A percentile compares a stretch with the other conserved stretches of the same genome.
These are phyloP conservation scores for Mikania micrantha DNA, from an alignment of 129 eudicot species.

Conservation along the genomic window DNA sequence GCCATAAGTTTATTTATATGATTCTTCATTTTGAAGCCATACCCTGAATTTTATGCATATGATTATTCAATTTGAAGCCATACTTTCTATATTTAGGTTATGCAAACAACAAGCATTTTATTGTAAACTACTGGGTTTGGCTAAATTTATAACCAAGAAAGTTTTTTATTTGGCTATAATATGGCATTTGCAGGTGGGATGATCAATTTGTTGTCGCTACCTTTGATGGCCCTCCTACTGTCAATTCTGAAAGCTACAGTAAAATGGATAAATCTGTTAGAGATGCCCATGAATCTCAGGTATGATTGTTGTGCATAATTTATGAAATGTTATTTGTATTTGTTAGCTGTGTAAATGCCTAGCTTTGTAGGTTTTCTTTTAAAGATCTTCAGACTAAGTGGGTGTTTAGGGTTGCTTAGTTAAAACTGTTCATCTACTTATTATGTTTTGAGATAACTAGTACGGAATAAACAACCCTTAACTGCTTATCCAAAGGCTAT, in stretches of 20 bases:
- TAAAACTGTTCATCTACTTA: neutral
- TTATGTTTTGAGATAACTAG: neutral
- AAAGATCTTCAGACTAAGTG: neutral
- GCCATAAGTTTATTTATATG: neutral
- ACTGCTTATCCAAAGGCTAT: neutral
- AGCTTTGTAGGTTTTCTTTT: neutral
- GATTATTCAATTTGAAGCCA: too few relatives aligned
- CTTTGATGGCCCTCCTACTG: conserved; percentile 89
- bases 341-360: neutral
- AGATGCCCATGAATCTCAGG: conserved; percentile 78
- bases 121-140: neutral
- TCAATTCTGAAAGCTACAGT: conserved; percentile 73
- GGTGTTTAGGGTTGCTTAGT: neutral
- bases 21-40: neutral
- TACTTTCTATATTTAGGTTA: neutral
- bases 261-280: conserved; percentile 64
- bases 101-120: neutral
- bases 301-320: conserved; percentile 18
- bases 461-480: neutral
- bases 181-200: conserved; percentile 44
- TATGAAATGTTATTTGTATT: neutral
- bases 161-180: neutral
- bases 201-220: conserved; percentile 75
- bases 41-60: neutral
- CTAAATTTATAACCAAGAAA: neutral